A percentile compares a stretch with the other conserved stretches of the same genome.
phyloP scores from a whole-genome alignment of 192 early-diverging fungal species.

The Backusella parvicylindrica region DNA sequence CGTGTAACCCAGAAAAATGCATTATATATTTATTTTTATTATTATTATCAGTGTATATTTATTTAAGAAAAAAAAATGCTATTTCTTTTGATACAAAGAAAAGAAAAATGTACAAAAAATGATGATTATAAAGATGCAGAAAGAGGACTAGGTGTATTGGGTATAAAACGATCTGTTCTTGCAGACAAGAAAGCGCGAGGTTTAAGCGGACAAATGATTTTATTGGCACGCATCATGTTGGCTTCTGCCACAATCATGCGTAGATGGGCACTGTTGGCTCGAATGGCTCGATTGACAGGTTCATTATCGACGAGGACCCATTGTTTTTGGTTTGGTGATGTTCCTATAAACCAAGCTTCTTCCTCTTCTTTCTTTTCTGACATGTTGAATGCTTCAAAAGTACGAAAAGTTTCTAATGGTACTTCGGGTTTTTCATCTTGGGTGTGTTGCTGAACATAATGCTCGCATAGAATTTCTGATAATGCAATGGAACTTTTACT shows the following conservation, averaged over 20 bases:
- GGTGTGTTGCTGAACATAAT: not conserved
- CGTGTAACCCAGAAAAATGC: no score
- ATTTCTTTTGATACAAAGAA: not conserved
- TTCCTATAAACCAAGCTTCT: not conserved
- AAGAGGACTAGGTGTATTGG: constrained; percentile 9
- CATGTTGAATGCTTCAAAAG: constrained; percentile 4
- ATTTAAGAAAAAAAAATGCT: not conserved
- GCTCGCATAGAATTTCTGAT: constrained; percentile 9
- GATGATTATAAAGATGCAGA: not conserved
- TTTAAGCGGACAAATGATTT: constrained; percentile 42
- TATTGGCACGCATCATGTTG: constrained; percentile 50
- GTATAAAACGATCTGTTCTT: constrained; percentile 37
- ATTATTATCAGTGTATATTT: not conserved
- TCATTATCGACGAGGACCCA: not conserved
- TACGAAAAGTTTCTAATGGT: constrained; percentile 5
- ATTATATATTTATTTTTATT: no score
- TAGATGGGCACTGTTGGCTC: constrained; percentile 44
- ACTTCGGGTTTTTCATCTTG: not conserved
- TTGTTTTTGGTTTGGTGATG: not conserved
- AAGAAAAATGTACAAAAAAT: not conserved
- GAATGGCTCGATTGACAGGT: constrained; percentile 28
- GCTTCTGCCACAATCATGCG: constrained; percentile 47
- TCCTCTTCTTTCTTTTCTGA: not conserved
- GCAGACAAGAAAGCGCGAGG: constrained; percentile 40
- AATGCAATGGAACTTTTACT: not conserved